Evolutionary conservation across 1,139 yeast species (phyloP).

Genomic region (Hansenula sp.): DNA sequence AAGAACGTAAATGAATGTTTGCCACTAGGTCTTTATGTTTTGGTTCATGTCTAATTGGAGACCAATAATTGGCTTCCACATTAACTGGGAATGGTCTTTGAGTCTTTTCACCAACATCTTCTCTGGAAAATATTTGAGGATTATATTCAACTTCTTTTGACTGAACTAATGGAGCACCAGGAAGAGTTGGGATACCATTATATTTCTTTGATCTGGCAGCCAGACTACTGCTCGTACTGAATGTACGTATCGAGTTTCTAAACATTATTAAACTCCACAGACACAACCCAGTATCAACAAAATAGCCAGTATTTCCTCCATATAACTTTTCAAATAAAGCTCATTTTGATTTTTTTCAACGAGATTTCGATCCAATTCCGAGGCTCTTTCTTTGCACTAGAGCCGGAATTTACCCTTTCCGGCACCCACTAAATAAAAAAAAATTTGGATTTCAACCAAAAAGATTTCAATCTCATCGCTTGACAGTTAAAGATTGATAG

Average conservation of each 20-base stretch:
- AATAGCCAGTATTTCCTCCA: not conserved
- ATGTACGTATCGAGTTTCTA: slow-evolving; percentile 5
- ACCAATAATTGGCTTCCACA: slow-evolving; percentile 77
- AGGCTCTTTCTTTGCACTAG: too few relatives aligned
- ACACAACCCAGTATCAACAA: not conserved
- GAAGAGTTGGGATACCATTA: not conserved
- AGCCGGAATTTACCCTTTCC: not conserved
- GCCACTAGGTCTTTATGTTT: slow-evolving; percentile 73
- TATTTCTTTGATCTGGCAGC: not conserved
- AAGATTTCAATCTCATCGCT: not conserved
- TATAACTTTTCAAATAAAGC: not conserved
- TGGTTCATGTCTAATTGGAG: slow-evolving; percentile 68
- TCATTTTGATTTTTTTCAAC: not conserved
- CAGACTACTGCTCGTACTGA: slow-evolving; percentile 3
- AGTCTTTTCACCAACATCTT: slow-evolving; percentile 17
- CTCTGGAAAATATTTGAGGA: slow-evolving; percentile 23
- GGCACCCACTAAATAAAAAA: not conserved
- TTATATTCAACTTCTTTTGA: slow-evolving; percentile 16
- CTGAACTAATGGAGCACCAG: not conserved
- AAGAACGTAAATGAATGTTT: slow-evolving; percentile 69
- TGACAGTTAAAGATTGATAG: not conserved
- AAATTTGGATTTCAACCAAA: not conserved
- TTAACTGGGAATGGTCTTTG: slow-evolving; percentile 73
- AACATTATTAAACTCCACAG: not conserved
- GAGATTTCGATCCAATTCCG: not conserved